Base-by-base conservation (phyloP, 1,139 yeast species). In the Debaryomyces coudertii region DNA sequence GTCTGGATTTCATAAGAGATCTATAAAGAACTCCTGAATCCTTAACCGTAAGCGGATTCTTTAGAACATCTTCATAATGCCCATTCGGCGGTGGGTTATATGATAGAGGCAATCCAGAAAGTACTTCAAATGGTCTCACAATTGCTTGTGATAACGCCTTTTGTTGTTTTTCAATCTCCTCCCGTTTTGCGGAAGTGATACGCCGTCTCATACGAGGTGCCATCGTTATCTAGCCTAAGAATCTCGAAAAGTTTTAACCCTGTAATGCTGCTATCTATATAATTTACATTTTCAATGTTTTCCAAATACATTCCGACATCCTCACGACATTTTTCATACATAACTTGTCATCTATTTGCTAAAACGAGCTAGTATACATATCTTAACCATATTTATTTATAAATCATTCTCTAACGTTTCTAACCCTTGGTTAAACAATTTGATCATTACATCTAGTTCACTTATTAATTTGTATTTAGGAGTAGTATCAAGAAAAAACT, bases 1-100 rank as follows among this genome's bases (percentile, higher is more conserved):
- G 77, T 33, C 98, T 73, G 0, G 97, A 90, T 43, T 81, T 80
- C 60, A 87, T 78, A 46, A 92, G 65, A 1, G 97, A 85, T 42
- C 85, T 77, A 54, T 85, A 85, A 23, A 86, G 61, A 0, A 85
- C 87, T 0, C 87, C 90, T 34, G 90, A 77, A 56, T 90, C 96
- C 56, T 82, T 82, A 4, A 87, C 76, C 0, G 89, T 78, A 31
- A 90, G 67, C 2, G 96, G 89, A 48, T 81, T 80, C 38, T 80
- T 79, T 29, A 90, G 68, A 3, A 80, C 73, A 9, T 76, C 71
- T 48, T 71, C 75, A 55, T 68, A 70, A 47, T 64, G 64, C 1
- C 73, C 75, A 53, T 81, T 77, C 39, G 90, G 89, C 0, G 93
- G 88, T 9, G 66, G 63, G 24, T 76, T 79, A 45, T 68, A 70